Evolutionary conservation across 2,329 filamentous ascomycete species (phyloP).

Genomic region (Elsinoe arachidis): DNA sequence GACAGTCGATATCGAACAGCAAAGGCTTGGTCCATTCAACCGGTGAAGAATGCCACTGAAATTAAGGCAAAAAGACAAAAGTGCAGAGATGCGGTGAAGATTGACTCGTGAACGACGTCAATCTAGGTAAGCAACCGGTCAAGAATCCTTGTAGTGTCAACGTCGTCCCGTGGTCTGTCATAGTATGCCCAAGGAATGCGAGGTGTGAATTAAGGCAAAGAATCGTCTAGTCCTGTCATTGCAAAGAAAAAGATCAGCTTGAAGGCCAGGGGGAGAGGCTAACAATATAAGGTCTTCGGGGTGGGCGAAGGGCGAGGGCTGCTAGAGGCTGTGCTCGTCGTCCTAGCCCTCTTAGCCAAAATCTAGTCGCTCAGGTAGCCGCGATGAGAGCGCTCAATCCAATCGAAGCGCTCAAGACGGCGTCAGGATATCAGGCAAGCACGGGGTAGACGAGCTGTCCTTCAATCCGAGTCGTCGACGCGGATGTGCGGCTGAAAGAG

Average conservation of each 20-base stretch:
- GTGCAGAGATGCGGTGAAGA: not conserved
- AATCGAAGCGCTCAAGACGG: not conserved
- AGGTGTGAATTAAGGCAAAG: not conserved
- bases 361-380: not conserved
- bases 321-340: not conserved
- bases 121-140: not conserved
- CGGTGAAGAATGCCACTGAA: not conserved
- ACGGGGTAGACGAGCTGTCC: not conserved
- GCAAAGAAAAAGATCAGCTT: not conserved
- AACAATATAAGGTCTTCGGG: slow-evolving; percentile 5
- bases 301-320: not conserved
- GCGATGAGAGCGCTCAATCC: slow-evolving; percentile 4
- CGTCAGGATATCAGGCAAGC: not conserved
- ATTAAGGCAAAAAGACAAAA: not conserved
- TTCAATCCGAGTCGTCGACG: not conserved
- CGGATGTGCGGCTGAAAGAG: not conserved
- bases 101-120: not conserved
- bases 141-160: not conserved
- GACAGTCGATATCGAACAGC: not conserved
- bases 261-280: not conserved
- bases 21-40: not conserved
- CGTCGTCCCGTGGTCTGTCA: not conserved
- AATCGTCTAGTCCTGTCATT: not conserved
- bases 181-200: not conserved
- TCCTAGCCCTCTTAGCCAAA: not conserved